Percentiles rank a stretch among this genome's conserved stretches.
Conservation (phyloP, 192 early-diverging fungal species). For the Coemansia sp. region DNA sequence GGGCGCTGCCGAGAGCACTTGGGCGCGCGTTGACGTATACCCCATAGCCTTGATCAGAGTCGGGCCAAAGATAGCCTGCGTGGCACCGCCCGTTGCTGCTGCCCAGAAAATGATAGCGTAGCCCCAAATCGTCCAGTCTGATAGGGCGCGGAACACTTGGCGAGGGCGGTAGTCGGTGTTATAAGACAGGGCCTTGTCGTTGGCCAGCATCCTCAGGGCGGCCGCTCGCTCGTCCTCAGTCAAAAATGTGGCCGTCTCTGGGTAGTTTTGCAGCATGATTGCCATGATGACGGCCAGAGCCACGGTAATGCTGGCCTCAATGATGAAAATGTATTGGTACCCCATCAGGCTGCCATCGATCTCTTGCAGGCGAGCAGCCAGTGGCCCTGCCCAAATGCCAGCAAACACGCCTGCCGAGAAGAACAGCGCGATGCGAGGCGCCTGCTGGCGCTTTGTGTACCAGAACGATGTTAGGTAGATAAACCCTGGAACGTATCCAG, state of each 20-base stretch:
- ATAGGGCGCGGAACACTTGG: conserved; percentile 34
- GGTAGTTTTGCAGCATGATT: conserved; percentile 56
- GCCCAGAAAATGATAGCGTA: conserved; percentile 53
- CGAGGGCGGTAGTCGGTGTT: conserved; percentile 18
- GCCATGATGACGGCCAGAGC: conserved; percentile 38
- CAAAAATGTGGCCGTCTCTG: conserved; percentile 58
- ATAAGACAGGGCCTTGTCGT: conserved; percentile 25
- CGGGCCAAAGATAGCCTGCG: conserved; percentile 51
- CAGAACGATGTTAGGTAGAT: conserved; percentile 58
- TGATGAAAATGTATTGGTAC: conserved; percentile 58
- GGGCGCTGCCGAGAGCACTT: conserved; percentile 40
- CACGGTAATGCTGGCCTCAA: conserved; percentile 60
- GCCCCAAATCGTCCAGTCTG: conserved; percentile 50
- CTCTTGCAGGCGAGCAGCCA: conserved; percentile 36
- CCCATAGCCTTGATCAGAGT: conserved; percentile 45
- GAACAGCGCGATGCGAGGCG: conserved; percentile 48
- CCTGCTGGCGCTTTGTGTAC: conserved; percentile 53
- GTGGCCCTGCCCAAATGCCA: conserved; percentile 50
- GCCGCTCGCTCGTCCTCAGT: conserved; percentile 53
- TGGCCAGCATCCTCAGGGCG: conserved; percentile 48
- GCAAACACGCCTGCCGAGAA: conserved; percentile 53
- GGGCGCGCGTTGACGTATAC: conserved; percentile 46
- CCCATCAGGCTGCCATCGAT: conserved; percentile 30
- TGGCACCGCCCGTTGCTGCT: conserved; percentile 35
- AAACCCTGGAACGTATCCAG: conserved; percentile 76